Evolutionary conservation across 139 green algal species (phyloP).

Genomic region (Coccomyxa sp.): DNA sequence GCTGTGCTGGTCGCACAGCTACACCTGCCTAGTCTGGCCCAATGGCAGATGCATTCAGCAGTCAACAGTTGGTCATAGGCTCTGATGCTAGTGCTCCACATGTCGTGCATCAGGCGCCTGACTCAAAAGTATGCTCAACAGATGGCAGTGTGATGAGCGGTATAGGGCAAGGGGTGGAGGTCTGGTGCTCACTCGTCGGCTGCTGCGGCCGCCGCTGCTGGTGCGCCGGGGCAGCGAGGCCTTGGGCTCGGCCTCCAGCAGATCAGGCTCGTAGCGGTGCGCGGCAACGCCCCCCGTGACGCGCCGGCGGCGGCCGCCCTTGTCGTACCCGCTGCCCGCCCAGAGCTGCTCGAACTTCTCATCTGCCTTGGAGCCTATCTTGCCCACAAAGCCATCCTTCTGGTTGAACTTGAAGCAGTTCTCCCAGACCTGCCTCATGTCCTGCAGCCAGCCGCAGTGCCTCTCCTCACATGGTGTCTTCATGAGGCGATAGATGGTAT

Average conservation of each 20-base stretch:
- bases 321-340: conserved; percentile 10
- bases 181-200: not conserved
- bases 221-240: not conserved
- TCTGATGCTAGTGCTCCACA: no score
- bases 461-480: no score
- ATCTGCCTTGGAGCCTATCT: conserved; percentile 2
- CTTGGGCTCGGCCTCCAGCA: not conserved
- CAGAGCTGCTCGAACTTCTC: conserved; percentile 14
- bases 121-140: no score
- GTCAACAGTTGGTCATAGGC: no score
- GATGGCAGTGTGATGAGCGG: no score
- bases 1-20: no score
- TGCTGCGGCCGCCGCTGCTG: not conserved
- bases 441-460: not conserved
- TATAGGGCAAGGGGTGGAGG: no score
- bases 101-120: no score
- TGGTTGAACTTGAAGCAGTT: conserved; percentile 60
- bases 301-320: conserved; percentile 2
- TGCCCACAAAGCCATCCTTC: conserved; percentile 9
- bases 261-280: conserved; percentile 11
- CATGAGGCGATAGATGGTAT: no score
- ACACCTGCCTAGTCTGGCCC: no score
- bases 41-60: no score
- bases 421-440: conserved; percentile 34
- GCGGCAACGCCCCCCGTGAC: conserved; percentile 18